Percentiles rank a stretch among this genome's conserved stretches.
Conservation (phyloP, 2,329 filamentous ascomycete genomes). For the Curvularia verruculosa region DNA sequence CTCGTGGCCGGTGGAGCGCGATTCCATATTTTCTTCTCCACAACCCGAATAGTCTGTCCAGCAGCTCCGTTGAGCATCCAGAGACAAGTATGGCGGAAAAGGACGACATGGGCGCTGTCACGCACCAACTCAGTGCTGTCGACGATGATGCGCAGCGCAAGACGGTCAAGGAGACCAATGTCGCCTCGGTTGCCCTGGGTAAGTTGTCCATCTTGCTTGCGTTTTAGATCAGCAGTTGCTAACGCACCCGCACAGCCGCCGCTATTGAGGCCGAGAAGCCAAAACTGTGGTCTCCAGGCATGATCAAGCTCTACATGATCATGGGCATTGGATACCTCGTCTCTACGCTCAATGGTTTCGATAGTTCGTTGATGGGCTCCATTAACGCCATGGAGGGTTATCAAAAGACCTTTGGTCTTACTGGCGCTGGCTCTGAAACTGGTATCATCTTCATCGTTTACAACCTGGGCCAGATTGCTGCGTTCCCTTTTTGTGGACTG, state of each 20-base stretch:
- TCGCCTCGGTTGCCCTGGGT: constrained; percentile 42
- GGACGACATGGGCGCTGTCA: constrained; percentile 28
- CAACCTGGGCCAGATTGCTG: constrained; percentile 58
- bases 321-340: constrained; percentile 46
- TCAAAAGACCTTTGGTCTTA: constrained; percentile 57
- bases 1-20: constrained; percentile 8
- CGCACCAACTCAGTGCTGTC: constrained; percentile 30
- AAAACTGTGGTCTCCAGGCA: constrained; percentile 36
- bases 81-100: constrained; percentile 26
- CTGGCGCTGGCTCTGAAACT: constrained; percentile 55
- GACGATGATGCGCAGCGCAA: constrained; percentile 31
- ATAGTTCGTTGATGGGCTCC: constrained; percentile 52
- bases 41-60: background rate
- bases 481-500: constrained; percentile 54
- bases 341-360: constrained; percentile 46
- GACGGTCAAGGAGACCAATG: constrained; percentile 35
- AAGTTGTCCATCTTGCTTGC: constrained; percentile 3
- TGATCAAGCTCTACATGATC: constrained; percentile 43
- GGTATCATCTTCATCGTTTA: constrained; percentile 57
- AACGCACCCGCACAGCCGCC: constrained; percentile 29
- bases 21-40: constrained; percentile 12
- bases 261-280: constrained; percentile 44
- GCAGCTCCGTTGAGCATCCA: background rate
- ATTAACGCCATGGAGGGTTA: constrained; percentile 62
- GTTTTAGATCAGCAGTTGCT: constrained; percentile 10